Evolutionary conservation across 2,329 filamentous ascomycete species (phyloP).

Genomic region (Zarea fungicola): DNA sequence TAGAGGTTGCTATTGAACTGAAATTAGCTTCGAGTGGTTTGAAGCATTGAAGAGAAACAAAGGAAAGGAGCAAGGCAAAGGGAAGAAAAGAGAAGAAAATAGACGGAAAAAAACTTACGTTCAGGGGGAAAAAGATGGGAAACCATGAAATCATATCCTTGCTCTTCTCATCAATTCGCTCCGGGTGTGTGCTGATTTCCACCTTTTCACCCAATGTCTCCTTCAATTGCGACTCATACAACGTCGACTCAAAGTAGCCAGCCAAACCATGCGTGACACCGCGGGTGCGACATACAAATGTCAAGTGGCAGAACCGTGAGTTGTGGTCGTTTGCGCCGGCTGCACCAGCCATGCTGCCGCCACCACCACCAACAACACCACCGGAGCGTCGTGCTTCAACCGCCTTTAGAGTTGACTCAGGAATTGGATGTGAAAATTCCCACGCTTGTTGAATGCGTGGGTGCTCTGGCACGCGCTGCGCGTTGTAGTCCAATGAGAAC

Average conservation of each 20-base stretch:
- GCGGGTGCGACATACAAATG: constrained; percentile 70
- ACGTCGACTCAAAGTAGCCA: constrained; percentile 94
- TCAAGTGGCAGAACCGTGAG: constrained; percentile 68
- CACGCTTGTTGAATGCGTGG: constrained; percentile 69
- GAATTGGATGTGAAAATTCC: constrained; percentile 76
- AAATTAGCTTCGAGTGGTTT: neutral
- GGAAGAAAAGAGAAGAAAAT: too few species aligned
- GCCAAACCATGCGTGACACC: constrained; percentile 87
- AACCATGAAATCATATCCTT: constrained; percentile 99
- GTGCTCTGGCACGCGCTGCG: constrained; percentile 54
- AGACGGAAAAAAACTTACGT: constrained; percentile 51
- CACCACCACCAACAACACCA: constrained; percentile 61
- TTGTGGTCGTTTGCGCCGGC: constrained; percentile 91
- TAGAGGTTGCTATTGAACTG: constrained; percentile 63
- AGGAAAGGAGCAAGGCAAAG: too few species aligned
- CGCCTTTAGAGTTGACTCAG: constrained; percentile 49
- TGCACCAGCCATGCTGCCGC: constrained; percentile 67
- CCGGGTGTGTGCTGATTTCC: constrained; percentile 87
- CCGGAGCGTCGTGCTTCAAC: constrained; percentile 55
- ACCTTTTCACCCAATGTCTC: constrained; percentile 47
- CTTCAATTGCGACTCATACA: constrained; percentile 59
- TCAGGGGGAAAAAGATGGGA: constrained; percentile 94
- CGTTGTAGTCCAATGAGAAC: constrained; percentile 82
- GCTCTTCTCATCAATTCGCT: constrained; percentile 88
- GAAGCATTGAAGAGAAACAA: too few species aligned